Base-by-base conservation (phyloP, 192 early-diverging fungal species). In the Mortierella alpina region DNA sequence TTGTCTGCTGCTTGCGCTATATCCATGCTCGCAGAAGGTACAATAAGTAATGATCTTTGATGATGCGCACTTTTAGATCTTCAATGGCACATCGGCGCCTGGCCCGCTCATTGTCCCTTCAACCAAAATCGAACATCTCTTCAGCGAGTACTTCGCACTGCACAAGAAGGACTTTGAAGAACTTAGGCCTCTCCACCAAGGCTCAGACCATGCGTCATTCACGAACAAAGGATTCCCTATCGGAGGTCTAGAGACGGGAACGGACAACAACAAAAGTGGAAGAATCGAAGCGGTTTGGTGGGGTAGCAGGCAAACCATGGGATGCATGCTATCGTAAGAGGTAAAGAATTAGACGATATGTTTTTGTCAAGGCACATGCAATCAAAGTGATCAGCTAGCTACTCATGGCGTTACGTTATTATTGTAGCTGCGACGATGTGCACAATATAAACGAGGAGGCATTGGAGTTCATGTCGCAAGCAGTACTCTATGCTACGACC, bases 261-360 rank as follows among this genome's bases (percentile, higher is more conserved):
- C 88, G 9, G 79, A 84, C 20, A 85, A 90, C 52, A 45, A 80
- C 23, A 93, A 93, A 85, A 87, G 86, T 0, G 48, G 81, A 83
- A 9, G 82, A 91, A 64, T 84, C 86, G 13, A 74, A 61, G 9
- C 70, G 63, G n/a, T 88, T 89, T 42, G 90, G 92, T 45, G 92
- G 92, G 7, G 71, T 90, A 69, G 90, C 92, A 0, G 85, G 88
- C 53, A 87, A 87, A 0, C 82, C 92, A 13, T 80, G 90, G 40
- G 92, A 93, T 22, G 84, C 90, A 20, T 93, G 92, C 78, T 91
- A 93, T 61, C 92, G 91, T 63, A 84, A 89, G 61, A 80, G 71
- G 71, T 73, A 63, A 68, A 15, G n/a, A n/a, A n/a, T n/a, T n/a
- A n/a, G n/a, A n/a, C n/a, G 15, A 17, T n/a, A 57, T 4, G 44